Evolutionary conservation across 2,329 filamentous ascomycete genomes (phyloP), one percentile per base, ranked within the genome.

Genomic region (Epichloe amarillans): DNA sequence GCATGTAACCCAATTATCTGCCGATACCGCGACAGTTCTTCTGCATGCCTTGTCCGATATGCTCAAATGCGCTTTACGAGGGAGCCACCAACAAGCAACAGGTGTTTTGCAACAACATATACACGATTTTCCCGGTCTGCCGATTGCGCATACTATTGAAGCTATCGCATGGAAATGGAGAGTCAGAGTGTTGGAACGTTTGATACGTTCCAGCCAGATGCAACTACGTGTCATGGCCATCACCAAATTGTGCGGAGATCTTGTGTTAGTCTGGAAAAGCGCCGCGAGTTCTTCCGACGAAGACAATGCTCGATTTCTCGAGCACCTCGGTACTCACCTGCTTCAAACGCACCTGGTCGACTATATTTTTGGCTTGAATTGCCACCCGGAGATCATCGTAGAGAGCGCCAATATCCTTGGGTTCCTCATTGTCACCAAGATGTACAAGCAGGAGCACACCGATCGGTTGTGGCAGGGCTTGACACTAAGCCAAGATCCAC

Each of bases 331-430:
- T 5, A 72, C 78, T 23, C 84, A 86, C 56, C 71, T 97, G 36
- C 72, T 84, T 15, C 69, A 75, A 6, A 83, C 84, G 39, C 81
- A 82, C 49, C 72, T 97, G 26, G 79, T 95, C 23, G 81, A 89
- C 53, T 97, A 96, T 65, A 82, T 98, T 44, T 78, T 96, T 48
- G 88, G 91, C 2, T 82, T 91, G 14, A 89, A 89, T 51, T 96
- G 91, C 35, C 93, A 97, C 61, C 88, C 90, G 1, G 89, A 95
- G 61, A 80, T 97, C 49, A 93, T 94, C 19, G 75, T 77, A 37
- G 82, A 89, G 57, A 87, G 87, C 60, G 76, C 77, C 40, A 95
- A 95, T 55, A 86, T 97, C 49, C 74, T 96, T 46, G 87, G 87
- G 1, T 97, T 97, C 60, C 72, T 97, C 48, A 78, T 88, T 21